These are phyloP conservation scores for Linaria vulgaris DNA, from an alignment of 257 asterid genomes.

Conservation along the genomic window DNA sequence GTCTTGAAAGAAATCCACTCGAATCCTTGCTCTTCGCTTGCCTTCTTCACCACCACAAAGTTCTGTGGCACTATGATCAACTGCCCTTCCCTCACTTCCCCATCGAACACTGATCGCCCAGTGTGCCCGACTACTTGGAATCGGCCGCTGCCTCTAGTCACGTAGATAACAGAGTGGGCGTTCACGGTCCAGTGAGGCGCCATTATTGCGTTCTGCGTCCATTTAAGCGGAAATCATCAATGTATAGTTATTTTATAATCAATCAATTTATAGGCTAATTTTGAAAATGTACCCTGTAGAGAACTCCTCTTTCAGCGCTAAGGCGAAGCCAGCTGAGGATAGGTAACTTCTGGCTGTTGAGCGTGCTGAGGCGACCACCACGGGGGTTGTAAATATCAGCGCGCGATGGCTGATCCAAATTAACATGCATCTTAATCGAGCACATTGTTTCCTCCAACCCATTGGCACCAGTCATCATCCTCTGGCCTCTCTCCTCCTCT, in stretches of 20 bases:
- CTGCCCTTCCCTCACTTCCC: constrained; percentile 49
- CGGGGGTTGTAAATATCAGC: constrained; percentile 55
- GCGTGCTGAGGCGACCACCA: constrained; percentile 49
- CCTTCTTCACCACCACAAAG: constrained; percentile 43
- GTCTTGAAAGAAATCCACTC: constrained; percentile 69
- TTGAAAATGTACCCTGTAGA: constrained; percentile 36
- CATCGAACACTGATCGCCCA: constrained; percentile 44
- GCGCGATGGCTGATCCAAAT: constrained; percentile 37
- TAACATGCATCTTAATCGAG: constrained; percentile 37
- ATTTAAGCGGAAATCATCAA: not conserved
- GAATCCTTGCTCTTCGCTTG: constrained; percentile 44
- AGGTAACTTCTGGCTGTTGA: constrained; percentile 59
- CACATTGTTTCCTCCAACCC: constrained; percentile 67
- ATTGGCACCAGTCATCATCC: constrained; percentile 23
- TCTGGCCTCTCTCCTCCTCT: constrained; percentile 18
- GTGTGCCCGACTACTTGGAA: constrained; percentile 52
- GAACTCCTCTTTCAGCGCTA: constrained; percentile 54
- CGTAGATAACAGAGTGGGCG: constrained; percentile 50
- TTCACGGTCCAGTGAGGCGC: constrained; percentile 55
- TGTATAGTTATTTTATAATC: not conserved
- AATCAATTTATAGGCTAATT: not conserved
- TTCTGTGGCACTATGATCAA: constrained; percentile 60
- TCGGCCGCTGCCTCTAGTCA: constrained; percentile 44
- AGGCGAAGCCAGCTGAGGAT: constrained; percentile 42
- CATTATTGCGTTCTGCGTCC: constrained; percentile 42